Percentiles rank a stretch among this genome's conserved stretches.
phyloP scores from a whole-genome alignment of 495 filamentous ascomycete species.

The Immersiella caudata region DNA sequence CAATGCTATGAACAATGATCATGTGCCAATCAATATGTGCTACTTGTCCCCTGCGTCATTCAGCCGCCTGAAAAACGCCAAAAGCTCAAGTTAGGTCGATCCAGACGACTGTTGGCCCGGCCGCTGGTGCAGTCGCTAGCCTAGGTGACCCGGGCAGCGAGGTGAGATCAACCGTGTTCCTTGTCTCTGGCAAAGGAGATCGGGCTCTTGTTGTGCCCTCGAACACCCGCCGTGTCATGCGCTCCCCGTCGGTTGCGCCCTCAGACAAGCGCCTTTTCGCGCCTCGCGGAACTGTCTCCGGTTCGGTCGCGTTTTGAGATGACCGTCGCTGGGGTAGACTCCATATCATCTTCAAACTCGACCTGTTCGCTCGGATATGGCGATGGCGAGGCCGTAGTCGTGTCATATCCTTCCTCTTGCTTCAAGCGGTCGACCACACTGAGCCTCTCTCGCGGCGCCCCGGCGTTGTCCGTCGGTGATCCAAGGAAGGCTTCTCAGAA shows the following conservation, averaged over 20 bases:
- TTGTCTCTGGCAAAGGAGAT: background rate
- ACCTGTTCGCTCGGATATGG: background rate
- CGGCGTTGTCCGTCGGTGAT: slow-evolving; percentile 34
- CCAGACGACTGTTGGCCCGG: background rate
- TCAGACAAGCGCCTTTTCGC: background rate
- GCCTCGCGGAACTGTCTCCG: background rate
- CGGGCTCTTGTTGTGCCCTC: background rate
- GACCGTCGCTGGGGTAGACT: slow-evolving; percentile 1
- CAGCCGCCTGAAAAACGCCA: too few species aligned
- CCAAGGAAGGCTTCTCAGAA: slow-evolving; percentile 61
- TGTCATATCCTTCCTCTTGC: background rate
- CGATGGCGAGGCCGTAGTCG: background rate
- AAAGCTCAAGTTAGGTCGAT: background rate
- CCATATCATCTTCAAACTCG: background rate
- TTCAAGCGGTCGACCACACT: background rate
- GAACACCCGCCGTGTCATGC: background rate
- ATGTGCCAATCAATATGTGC: too few species aligned
- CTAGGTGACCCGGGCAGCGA: background rate
- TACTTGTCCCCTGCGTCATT: too few species aligned
- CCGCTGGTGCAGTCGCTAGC: background rate
- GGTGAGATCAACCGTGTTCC: background rate
- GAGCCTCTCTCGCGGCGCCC: background rate
- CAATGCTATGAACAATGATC: too few species aligned
- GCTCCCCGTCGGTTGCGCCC: background rate
- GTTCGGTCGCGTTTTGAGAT: background rate